These are phyloP conservation scores for Pseudogymnoascus sp. DNA, from an alignment of 2,329 filamentous ascomycete genomes.

Conservation along the genomic window DNA sequence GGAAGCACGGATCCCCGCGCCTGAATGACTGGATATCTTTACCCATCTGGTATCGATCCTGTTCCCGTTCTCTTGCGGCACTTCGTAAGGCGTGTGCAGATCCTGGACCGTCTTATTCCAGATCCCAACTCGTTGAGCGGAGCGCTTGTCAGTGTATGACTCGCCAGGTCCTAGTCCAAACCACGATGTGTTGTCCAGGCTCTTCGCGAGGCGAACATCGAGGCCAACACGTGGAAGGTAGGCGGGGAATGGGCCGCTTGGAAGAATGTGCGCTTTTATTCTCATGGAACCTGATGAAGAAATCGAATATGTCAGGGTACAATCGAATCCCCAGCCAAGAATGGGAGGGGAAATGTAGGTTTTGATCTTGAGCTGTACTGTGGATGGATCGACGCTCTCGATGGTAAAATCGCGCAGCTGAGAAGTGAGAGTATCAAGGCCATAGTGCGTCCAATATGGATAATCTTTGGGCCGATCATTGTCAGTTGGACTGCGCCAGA, in stretches of 20 bases:
- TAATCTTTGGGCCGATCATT: slow-evolving; percentile 50
- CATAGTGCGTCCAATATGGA: slow-evolving; percentile 48
- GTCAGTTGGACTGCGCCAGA: slow-evolving; percentile 58
- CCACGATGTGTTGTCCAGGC: slow-evolving; percentile 45
- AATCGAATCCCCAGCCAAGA: slow-evolving; percentile 49
- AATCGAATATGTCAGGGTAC: slow-evolving; percentile 44
- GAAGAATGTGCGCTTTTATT: slow-evolving; percentile 38
- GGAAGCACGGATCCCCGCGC: slow-evolving; percentile 26
- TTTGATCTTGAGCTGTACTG: slow-evolving; percentile 34
- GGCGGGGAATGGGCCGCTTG: slow-evolving; percentile 40
- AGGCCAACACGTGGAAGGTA: slow-evolving; percentile 55
- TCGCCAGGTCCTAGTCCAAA: slow-evolving; percentile 56
- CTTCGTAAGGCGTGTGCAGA: slow-evolving; percentile 52
- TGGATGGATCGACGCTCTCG: slow-evolving; percentile 23
- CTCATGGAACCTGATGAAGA: slow-evolving; percentile 35
- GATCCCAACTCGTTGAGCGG: slow-evolving; percentile 45
- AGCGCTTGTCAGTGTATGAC: slow-evolving; percentile 54
- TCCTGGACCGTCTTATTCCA: slow-evolving; percentile 38
- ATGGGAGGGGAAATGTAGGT: slow-evolving; percentile 49
- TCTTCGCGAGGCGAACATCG: slow-evolving; percentile 41
- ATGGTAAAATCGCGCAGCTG: slow-evolving; percentile 37
- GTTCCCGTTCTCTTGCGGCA: slow-evolving; percentile 61
- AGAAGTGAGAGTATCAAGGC: slow-evolving; percentile 38
- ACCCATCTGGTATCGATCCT: slow-evolving; percentile 52
- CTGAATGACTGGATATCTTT: slow-evolving; percentile 24